Conservation (phyloP, 192 early-diverging fungal species). For the Paraglomus brasilianum region DNA sequence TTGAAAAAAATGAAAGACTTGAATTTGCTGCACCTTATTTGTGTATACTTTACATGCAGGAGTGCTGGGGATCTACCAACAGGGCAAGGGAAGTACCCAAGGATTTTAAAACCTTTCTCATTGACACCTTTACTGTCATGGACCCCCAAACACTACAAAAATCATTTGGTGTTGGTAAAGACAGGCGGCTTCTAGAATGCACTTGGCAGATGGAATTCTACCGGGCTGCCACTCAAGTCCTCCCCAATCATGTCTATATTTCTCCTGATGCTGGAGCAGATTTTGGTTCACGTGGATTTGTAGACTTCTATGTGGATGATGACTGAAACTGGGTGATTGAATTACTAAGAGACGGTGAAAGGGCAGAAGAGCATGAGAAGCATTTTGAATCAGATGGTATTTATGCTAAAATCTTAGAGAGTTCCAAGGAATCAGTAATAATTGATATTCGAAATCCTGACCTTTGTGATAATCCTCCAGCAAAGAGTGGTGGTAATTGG, state of each 20-base stretch:
- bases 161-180: neutral
- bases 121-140: no score
- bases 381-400: neutral
- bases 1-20: no score
- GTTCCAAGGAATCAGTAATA: conserved; percentile 11
- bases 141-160: no score
- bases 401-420: neutral
- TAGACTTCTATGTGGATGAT: conserved; percentile 19
- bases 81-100: no score
- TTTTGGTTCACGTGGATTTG: conserved; percentile 18
- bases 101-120: no score
- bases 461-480: no score
- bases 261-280: conserved; percentile 10
- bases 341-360: conserved; percentile 6
- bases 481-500: no score
- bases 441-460: conserved; percentile 23
- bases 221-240: neutral
- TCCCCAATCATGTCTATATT: neutral
- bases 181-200: conserved; percentile 12
- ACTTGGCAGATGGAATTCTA: conserved; percentile 20
- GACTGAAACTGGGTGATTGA: neutral
- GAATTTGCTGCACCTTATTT: no score
- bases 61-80: no score
- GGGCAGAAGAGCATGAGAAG: neutral
- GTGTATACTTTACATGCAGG: no score